Percentiles rank a stretch among this genome's conserved stretches.
Conservation (phyloP, 371 early-diverging fungal species). For the Mortierella sp. region DNA sequence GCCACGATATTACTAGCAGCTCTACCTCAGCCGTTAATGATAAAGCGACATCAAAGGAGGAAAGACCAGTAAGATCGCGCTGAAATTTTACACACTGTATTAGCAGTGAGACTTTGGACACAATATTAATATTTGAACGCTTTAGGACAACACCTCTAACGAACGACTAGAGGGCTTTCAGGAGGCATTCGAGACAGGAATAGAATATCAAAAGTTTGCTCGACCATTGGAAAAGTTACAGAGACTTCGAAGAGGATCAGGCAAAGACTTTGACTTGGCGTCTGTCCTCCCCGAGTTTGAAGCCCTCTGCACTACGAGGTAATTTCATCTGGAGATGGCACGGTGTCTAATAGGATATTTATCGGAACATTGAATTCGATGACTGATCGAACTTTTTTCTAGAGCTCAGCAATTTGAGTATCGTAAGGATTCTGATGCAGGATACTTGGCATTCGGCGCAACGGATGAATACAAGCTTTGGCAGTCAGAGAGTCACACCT, state of each 20-base stretch:
- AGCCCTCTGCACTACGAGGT: constrained; percentile 36
- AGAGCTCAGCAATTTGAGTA: constrained; percentile 39
- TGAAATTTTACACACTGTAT: too few species aligned
- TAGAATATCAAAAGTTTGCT: constrained; percentile 46
- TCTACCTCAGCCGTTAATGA: background rate
- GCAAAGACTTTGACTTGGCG: constrained; percentile 13
- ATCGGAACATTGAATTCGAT: background rate
- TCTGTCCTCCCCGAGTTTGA: constrained; percentile 40
- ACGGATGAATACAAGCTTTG: constrained; percentile 42
- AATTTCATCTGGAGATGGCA: background rate
- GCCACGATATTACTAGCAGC: background rate
- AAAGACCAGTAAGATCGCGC: background rate
- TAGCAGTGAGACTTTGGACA: background rate
- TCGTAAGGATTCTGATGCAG: constrained; percentile 40
- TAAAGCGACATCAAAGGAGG: background rate
- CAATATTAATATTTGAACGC: background rate
- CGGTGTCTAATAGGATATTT: background rate
- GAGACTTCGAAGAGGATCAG: constrained; percentile 12
- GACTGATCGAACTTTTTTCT: background rate
- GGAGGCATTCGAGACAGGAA: constrained; percentile 38
- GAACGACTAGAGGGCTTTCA: constrained; percentile 16
- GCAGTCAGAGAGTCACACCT: constrained; percentile 49
- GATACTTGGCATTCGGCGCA: constrained; percentile 21
- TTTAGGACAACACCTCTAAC: constrained; percentile 9
- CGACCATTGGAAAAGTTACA: constrained; percentile 30